Base-by-base conservation (phyloP, 768 basidiomycete genomes). In the Albatrellus ellisii region DNA sequence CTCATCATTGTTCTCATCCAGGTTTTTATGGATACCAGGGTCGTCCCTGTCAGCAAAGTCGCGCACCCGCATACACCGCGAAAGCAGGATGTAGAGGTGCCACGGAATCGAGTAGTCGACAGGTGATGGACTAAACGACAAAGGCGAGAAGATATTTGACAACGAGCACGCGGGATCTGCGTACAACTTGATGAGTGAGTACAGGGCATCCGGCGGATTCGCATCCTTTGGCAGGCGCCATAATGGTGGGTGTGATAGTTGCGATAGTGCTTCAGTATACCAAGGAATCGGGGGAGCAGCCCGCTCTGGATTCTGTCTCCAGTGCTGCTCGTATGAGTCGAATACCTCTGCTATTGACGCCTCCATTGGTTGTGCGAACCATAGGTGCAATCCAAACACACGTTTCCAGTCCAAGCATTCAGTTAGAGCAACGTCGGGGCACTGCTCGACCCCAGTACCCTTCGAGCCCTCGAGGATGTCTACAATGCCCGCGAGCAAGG, bases 331-430 rank as follows among this genome's bases (percentile, higher is more conserved):
- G 56, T 83, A 94, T 1, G 71, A 61, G 9, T 67, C 59, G 50
- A 87, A 78, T 1, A 80, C 79, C 32, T 82, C 72, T 2, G 74
- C 64, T 44, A 90, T 73, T 4, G 85, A 65, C 2, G 80, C 70
- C 45, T 84, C 73, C 49, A 88, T 67, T 2, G 75, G 69, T 32
- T 79, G 70, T 1, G 77, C 77, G 57, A 79, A 97, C 95, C 95
- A 99, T 25, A 98, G 62, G 46, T 80, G 79, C 33, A 97, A 62
- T 2, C 88, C 95, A 55, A 98, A 86, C 1, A 80, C 79, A 15
- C 90, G 76, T 58, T 90, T 92, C 95, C 95, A 99, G 56, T 95
- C 92, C 41, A 97, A 60, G 0, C 75, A 83, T 40, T 77, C 64
- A 14, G 76, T 66, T 4, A 95, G 65, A 42, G 74, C 64, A 21